Evolutionary conservation across 2,329 filamentous ascomycete species (phyloP).

Genomic region (Pseudogymnoascus sp.): DNA sequence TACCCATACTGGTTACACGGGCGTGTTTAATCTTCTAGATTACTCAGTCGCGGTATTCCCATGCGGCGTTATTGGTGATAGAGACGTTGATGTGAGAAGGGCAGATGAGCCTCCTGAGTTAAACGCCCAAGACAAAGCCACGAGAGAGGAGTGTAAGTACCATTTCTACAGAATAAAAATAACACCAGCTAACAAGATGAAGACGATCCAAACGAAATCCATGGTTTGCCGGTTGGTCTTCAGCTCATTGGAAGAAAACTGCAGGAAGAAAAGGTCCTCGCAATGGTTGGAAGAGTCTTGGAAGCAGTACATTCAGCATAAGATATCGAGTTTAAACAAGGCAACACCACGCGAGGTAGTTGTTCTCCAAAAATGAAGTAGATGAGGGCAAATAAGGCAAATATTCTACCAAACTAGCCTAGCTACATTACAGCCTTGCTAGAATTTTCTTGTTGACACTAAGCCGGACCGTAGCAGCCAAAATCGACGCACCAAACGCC

Average conservation of each 20-base stretch:
- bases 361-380: neutral
- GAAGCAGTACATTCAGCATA: neutral
- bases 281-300: slow-evolving; percentile 62
- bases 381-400: neutral
- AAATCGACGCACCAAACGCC: slow-evolving; percentile 36
- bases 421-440: slow-evolving; percentile 28
- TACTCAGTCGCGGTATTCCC: slow-evolving; percentile 9
- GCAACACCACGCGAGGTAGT: neutral
- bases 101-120: neutral
- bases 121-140: neutral
- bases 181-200: slow-evolving; percentile 62
- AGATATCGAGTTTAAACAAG: neutral
- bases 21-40: slow-evolving; percentile 27
- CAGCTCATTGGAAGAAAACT: slow-evolving; percentile 73
- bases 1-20: slow-evolving; percentile 23
- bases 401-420: neutral
- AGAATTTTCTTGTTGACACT: slow-evolving; percentile 33
- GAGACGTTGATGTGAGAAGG: neutral
- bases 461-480: slow-evolving; percentile 37
- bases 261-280: slow-evolving; percentile 81
- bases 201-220: slow-evolving; percentile 73
- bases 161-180: neutral
- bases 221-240: slow-evolving; percentile 72
- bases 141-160: neutral
- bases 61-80: slow-evolving; percentile 6